Evolutionary conservation across 2,329 filamentous ascomycete genomes (phyloP).

Genomic region (Hypoxylon sp.): DNA sequence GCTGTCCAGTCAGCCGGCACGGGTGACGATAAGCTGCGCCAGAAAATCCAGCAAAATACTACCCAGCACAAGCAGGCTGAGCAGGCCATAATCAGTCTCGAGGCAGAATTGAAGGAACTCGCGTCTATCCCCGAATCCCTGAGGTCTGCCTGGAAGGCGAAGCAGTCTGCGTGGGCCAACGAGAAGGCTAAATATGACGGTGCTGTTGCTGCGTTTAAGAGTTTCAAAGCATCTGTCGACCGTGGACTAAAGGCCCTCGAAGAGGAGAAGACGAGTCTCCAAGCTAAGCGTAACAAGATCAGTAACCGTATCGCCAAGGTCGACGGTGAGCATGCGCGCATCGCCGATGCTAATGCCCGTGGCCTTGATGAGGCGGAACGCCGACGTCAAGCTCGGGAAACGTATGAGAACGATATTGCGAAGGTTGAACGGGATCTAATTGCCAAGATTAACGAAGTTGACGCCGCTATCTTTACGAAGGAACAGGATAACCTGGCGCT

Average conservation of each 20-base stretch:
- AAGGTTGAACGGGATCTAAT: constrained; percentile 62
- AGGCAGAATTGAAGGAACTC: constrained; percentile 73
- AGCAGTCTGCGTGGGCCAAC: constrained; percentile 66
- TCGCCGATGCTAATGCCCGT: constrained; percentile 77
- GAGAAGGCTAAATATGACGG: constrained; percentile 74
- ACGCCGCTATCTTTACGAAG: constrained; percentile 57
- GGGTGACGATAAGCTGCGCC: constrained; percentile 81
- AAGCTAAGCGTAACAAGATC: constrained; percentile 80
- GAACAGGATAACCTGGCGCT: constrained; percentile 59
- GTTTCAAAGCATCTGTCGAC: constrained; percentile 73
- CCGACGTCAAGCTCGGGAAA: constrained; percentile 65
- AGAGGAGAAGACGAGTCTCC: constrained; percentile 73
- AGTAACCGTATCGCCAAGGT: constrained; percentile 79
- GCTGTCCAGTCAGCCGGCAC: constrained; percentile 78
- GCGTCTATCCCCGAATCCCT: constrained; percentile 76
- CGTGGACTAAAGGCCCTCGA: constrained; percentile 74
- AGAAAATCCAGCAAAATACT: constrained; percentile 81
- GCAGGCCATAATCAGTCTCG: constrained; percentile 68
- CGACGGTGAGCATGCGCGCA: constrained; percentile 78
- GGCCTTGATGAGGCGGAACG: constrained; percentile 75
- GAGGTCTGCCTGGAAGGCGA: constrained; percentile 67
- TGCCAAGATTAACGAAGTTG: constrained; percentile 58
- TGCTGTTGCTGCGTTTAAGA: constrained; percentile 67
- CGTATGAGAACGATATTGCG: constrained; percentile 63
- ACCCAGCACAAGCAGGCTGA: constrained; percentile 79